Evolutionary conservation across 306 rosid species (phyloP).

Genomic region (Alnus rubra): DNA sequence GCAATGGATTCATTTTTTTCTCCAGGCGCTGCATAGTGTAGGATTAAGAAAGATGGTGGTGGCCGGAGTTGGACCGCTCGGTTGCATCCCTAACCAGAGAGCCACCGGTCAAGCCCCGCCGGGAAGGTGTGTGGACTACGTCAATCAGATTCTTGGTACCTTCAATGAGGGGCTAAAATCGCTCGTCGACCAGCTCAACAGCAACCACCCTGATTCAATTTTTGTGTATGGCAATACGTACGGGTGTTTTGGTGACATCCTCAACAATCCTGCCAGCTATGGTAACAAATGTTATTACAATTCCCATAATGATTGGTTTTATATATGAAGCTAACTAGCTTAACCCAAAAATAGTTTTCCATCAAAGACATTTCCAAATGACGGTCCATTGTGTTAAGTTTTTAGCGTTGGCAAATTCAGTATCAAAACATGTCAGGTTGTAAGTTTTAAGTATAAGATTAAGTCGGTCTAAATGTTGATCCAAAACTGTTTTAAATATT

Average conservation of each 20-base stretch:
- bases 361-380: too few relatives aligned
- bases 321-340: too few relatives aligned
- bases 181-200: conserved; percentile 51
- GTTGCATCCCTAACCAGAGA: conserved; percentile 78
- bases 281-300: conserved; percentile 30
- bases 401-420: too few relatives aligned
- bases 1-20: too few relatives aligned
- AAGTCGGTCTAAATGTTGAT: too few relatives aligned
- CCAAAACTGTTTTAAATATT: too few relatives aligned
- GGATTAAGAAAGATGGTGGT: conserved; percentile 70
- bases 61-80: conserved; percentile 73
- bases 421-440: too few relatives aligned
- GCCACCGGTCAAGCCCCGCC: conserved; percentile 38
- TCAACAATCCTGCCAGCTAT: conserved; percentile 61
- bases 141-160: conserved; percentile 62
- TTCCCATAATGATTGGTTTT: neutral
- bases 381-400: neutral
- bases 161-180: conserved; percentile 65
- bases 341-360: too few relatives aligned
- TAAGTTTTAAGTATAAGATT: too few relatives aligned
- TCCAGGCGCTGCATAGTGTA: conserved; percentile 43
- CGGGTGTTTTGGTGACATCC: conserved; percentile 60
- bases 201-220: conserved; percentile 42
- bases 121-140: conserved; percentile 60
- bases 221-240: conserved; percentile 63